These are phyloP conservation scores for Roridomyces roridus DNA, from an alignment of 768 basidiomycete species.

Conservation along the genomic window DNA sequence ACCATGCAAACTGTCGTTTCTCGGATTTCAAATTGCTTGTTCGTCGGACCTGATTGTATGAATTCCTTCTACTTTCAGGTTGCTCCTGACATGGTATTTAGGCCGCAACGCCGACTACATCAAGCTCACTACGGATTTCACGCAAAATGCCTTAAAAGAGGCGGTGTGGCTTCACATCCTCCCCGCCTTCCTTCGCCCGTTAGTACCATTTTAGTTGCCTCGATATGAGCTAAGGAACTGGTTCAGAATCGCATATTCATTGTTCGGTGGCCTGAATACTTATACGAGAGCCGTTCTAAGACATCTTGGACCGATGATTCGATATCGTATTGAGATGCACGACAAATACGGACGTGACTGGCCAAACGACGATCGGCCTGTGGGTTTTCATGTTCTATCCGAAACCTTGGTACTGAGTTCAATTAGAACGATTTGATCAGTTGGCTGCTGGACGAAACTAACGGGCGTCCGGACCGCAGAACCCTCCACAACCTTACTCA, in stretches of 20 bases:
- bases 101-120: conserved; percentile 23
- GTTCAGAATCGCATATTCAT: conserved; percentile 4
- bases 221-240: no score
- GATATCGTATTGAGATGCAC: conserved; percentile 17
- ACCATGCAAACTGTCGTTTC: conserved; percentile 9
- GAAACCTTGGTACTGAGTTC: conserved; percentile 15
- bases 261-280: conserved; percentile 12
- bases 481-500: conserved; percentile 11
- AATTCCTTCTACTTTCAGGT: not conserved
- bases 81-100: not conserved
- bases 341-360: conserved; percentile 20
- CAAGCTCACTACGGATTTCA: conserved; percentile 6
- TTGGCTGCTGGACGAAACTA: conserved; percentile 37
- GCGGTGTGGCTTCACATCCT: not conserved
- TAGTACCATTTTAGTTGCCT: not conserved
- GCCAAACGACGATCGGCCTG: conserved; percentile 13
- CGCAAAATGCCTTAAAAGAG: conserved; percentile 2
- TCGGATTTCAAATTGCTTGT: conserved; percentile 12
- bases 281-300: not conserved
- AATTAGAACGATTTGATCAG: conserved; percentile 42
- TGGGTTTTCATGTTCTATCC: not conserved
- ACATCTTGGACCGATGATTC: conserved; percentile 10
- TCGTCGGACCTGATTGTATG: conserved; percentile 18
- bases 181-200: conserved; percentile 17
- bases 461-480: conserved; percentile 3